These are phyloP conservation scores for Mrakia hoshinonis DNA, from an alignment of 768 basidiomycete genomes.

Conservation along the genomic window DNA sequence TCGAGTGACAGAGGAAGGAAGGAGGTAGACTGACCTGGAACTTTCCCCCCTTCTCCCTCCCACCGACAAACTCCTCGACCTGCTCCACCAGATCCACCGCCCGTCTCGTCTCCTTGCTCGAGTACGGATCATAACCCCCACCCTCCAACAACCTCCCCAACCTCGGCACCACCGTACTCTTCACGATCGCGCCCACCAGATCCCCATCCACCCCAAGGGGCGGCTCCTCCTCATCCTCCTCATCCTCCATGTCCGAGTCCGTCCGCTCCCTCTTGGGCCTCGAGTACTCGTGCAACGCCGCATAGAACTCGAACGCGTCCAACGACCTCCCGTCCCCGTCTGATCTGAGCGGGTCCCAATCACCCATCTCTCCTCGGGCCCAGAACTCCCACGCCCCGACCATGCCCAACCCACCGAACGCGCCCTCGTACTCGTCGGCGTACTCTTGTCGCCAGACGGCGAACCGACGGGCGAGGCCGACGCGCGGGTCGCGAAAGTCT, in stretches of 20 bases:
- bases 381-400: constrained; percentile 92
- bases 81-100: constrained; percentile 71
- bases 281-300: constrained; percentile 67
- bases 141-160: constrained; percentile 62
- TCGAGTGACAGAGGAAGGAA: neutral
- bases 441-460: constrained; percentile 65
- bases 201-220: constrained; percentile 76
- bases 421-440: constrained; percentile 71
- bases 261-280: constrained; percentile 41
- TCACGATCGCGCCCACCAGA: constrained; percentile 75
- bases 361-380: constrained; percentile 73
- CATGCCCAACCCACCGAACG: constrained; percentile 80
- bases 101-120: constrained; percentile 52
- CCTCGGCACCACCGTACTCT: constrained; percentile 69
- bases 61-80: constrained; percentile 65
- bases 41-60: constrained; percentile 44
- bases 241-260: constrained; percentile 32
- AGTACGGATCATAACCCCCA: constrained; percentile 79
- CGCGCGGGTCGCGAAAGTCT: constrained; percentile 71
- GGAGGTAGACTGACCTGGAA: constrained; percentile 41
- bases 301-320: constrained; percentile 78
- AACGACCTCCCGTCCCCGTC: constrained; percentile 46
- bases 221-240: constrained; percentile 42
- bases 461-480: constrained; percentile 59
- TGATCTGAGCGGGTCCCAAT: constrained; percentile 72